Evolutionary conservation across 352 stramenopile species (phyloP).

Genomic region (Stramenopiles sp.): DNA sequence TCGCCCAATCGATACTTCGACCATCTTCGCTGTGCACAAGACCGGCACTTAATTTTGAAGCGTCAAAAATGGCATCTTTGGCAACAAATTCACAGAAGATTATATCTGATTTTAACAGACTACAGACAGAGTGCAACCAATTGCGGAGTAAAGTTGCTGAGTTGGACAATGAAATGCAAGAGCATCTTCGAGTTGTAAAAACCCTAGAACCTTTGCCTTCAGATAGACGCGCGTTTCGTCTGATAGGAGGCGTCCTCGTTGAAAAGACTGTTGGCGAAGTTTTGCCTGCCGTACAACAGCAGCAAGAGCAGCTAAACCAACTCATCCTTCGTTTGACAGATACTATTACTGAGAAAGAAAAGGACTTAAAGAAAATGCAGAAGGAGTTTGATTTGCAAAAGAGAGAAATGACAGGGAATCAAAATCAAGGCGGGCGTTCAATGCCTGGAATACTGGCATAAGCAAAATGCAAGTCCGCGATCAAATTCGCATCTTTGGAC

Average conservation of each 20-base stretch:
- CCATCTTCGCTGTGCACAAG: too few species aligned
- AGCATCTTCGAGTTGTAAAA: slow-evolving; percentile 26
- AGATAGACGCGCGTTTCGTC: slow-evolving; percentile 68
- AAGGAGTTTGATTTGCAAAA: background rate
- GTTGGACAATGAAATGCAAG: slow-evolving; percentile 1
- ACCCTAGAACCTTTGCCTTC: slow-evolving; percentile 45
- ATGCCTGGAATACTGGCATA: too few species aligned
- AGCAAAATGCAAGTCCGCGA: too few species aligned
- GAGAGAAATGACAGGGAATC: too few species aligned
- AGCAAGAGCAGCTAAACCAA: background rate
- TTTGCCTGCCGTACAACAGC: slow-evolving; percentile 52
- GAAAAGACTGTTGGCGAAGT: slow-evolving; percentile 85
- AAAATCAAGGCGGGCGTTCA: too few species aligned
- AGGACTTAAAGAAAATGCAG: background rate
- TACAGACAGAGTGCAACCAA: background rate
- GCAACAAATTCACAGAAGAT: background rate
- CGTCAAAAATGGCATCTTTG: background rate
- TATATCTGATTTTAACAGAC: background rate
- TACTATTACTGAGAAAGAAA: background rate
- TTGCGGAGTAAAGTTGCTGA: background rate
- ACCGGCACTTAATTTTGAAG: too few species aligned
- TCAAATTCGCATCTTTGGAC: too few species aligned
- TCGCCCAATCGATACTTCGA: too few species aligned
- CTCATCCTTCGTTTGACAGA: background rate
- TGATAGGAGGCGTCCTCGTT: slow-evolving; percentile 85